Evolutionary conservation across 2,329 filamentous ascomycete species (phyloP).

Genomic region (Sporothrix dimorphospora): DNA sequence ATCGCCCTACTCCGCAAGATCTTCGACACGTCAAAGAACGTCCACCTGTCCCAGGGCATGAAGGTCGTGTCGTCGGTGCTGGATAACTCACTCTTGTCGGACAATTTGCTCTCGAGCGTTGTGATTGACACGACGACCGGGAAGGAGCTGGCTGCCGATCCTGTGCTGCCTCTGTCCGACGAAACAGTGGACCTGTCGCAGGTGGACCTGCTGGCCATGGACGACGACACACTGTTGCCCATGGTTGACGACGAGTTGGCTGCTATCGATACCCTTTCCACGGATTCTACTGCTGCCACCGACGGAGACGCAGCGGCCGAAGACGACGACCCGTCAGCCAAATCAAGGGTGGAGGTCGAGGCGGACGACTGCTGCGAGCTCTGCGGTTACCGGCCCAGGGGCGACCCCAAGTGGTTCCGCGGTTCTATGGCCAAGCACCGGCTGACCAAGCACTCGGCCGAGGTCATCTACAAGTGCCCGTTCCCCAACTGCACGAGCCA

Average conservation of each 20-base stretch:
- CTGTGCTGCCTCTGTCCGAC: not conserved
- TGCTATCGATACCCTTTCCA: not conserved
- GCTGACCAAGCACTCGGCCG: conserved; percentile 56
- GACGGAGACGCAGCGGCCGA: not conserved
- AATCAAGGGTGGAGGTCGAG: conserved; percentile 39
- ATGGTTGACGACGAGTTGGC: not conserved
- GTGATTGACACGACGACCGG: conserved; percentile 6
- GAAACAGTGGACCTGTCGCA: not conserved
- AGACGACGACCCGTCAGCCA: not conserved
- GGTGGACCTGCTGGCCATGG: not conserved
- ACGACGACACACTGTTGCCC: not conserved
- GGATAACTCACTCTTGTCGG: conserved; percentile 7
- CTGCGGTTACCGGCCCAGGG: conserved; percentile 59
- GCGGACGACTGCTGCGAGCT: conserved; percentile 53
- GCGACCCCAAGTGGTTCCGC: conserved; percentile 61
- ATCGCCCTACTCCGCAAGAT: conserved; percentile 46
- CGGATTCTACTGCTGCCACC: not conserved
- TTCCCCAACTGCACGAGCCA: conserved; percentile 58
- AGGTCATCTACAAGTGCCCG: conserved; percentile 56
- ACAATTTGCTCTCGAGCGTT: conserved; percentile 3
- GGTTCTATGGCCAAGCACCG: conserved; percentile 63
- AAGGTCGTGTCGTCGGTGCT: conserved; percentile 4
- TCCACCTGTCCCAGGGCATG: conserved; percentile 15
- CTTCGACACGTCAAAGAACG: conserved; percentile 25
- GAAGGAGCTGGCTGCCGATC: not conserved